Base-by-base conservation (phyloP, 2,329 filamentous ascomycete species). In the Apiospora marii region DNA sequence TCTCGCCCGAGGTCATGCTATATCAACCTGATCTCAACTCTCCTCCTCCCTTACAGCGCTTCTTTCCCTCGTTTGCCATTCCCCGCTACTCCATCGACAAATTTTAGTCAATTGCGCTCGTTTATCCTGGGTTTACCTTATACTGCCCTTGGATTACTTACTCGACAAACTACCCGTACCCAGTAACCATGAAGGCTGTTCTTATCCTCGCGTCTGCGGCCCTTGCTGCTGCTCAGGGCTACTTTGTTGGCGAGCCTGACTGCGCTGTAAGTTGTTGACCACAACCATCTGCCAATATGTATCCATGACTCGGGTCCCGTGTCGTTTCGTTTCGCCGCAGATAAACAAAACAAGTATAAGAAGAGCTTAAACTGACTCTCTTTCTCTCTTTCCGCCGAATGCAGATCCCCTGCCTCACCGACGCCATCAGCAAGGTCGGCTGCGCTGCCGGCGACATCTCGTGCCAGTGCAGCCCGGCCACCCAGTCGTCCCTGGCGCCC, bases 371-470 rank as follows among this genome's bases (percentile, higher is more conserved):
- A 41, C 58, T 64, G 13, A 64, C 58, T 19, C 2, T 27, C 12
- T 30, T 3, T 19, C 4, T 19, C 13, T 4, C 14, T 10, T 14
- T 4, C 16, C 7, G 1, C 19, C 19, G 2, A 5, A 64, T 12
- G 16, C 41, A 68, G 67, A 68, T 48, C 24, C 41, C 67, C 67
- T 68, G 67, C 44, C 67, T 68, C 67, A 68, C 67, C 41, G 41
- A 46, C 41, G 67, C 41, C 67, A 46, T 68, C 43, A 19, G 16
- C 41, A 34, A 44, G n/a, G 67, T 46, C 67, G 43, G 43, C 44
- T 68, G 67, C 67, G 14, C n/a, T 2, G 6, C 30, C 14, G 67
- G 67, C 67, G 67, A 68, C 41, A 46, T 30, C 13, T 13, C 43
- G 13, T 68, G 67, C 67, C 41, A 46, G 67, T 68, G 67, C 67